Percentiles rank a stretch among this genome's conserved stretches.
These are phyloP conservation scores for Sphagnurus paluster DNA, from an alignment of 1,284 basidiomycete species.

Conservation along the genomic window DNA sequence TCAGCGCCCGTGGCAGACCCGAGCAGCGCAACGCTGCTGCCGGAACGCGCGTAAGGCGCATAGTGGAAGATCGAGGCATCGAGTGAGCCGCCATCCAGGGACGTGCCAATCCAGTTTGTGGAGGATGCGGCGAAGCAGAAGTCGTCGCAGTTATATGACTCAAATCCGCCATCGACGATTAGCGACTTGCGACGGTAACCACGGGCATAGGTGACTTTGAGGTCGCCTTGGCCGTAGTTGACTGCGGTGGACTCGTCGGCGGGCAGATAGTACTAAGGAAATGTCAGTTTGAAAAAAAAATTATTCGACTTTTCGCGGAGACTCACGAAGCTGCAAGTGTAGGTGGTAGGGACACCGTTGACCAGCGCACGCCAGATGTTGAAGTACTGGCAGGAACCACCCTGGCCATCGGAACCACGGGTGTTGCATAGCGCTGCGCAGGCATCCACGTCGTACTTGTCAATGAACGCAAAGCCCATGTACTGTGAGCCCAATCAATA, in stretches of 20 bases:
- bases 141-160: constrained; percentile 25
- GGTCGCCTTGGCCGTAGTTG: constrained; percentile 39
- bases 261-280: constrained; percentile 36
- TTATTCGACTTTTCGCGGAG: too few relatives aligned
- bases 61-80: constrained; percentile 33
- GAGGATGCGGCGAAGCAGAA: constrained; percentile 29
- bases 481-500: constrained; percentile 13
- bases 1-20: constrained; percentile 29
- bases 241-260: constrained; percentile 39
- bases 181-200: constrained; percentile 31
- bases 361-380: constrained; percentile 48
- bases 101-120: constrained; percentile 28
- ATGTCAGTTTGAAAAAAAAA: too few relatives aligned
- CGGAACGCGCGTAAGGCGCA: constrained; percentile 26
- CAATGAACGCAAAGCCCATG: constrained; percentile 43
- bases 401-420: constrained; percentile 32
- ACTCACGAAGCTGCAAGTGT: constrained; percentile 43
- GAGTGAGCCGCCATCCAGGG: constrained; percentile 21
- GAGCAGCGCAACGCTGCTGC: constrained; percentile 27
- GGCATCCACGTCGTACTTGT: constrained; percentile 38
- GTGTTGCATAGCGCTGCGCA: constrained; percentile 40
- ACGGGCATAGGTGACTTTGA: constrained; percentile 39
- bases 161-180: constrained; percentile 30
- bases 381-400: constrained; percentile 43
- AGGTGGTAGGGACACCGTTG: constrained; percentile 38